Evolutionary conservation across 2,329 filamentous ascomycete genomes (phyloP).

Genomic region (Xylogone sp.): DNA sequence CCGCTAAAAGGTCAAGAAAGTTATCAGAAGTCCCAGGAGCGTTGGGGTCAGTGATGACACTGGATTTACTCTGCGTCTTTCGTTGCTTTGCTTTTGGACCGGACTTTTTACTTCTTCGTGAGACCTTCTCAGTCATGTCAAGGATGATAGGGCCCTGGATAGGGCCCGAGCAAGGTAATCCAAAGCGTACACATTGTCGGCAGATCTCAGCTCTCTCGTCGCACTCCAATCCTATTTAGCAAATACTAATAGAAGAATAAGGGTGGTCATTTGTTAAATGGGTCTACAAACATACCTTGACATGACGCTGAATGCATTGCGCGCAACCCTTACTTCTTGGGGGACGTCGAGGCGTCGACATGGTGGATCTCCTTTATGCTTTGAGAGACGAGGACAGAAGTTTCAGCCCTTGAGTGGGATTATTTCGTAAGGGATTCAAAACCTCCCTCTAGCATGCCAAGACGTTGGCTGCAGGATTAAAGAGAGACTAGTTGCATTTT

Average conservation of each 20-base stretch:
- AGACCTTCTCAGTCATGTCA: conserved; percentile 4
- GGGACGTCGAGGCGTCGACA: not conserved
- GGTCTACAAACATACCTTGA: conserved; percentile 1
- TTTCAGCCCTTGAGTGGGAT: not conserved
- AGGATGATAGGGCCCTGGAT: conserved; percentile 2
- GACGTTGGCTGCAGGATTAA: too few species aligned
- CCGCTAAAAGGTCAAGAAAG: not conserved
- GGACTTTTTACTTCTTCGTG: not conserved
- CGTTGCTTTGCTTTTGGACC: not conserved
- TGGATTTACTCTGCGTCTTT: not conserved
- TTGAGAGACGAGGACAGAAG: not conserved
- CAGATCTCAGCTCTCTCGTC: conserved; percentile 3
- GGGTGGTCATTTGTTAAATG: too few species aligned
- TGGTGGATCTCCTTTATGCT: not conserved
- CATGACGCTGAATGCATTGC: conserved; percentile 5
- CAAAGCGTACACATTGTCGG: conserved; percentile 6
- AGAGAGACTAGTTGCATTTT: too few species aligned
- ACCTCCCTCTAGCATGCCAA: too few species aligned
- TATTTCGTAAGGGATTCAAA: too few species aligned
- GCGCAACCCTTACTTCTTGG: conserved; percentile 6
- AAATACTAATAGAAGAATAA: not conserved
- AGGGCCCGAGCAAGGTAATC: conserved; percentile 2
- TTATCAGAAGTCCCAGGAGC: not conserved
- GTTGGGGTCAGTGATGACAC: not conserved
- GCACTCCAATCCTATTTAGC: conserved; percentile 1